A percentile compares a stretch with the other conserved stretches of the same genome.
phyloP scores from a whole-genome alignment of 441 rosid species.

The Erodium texanum region DNA sequence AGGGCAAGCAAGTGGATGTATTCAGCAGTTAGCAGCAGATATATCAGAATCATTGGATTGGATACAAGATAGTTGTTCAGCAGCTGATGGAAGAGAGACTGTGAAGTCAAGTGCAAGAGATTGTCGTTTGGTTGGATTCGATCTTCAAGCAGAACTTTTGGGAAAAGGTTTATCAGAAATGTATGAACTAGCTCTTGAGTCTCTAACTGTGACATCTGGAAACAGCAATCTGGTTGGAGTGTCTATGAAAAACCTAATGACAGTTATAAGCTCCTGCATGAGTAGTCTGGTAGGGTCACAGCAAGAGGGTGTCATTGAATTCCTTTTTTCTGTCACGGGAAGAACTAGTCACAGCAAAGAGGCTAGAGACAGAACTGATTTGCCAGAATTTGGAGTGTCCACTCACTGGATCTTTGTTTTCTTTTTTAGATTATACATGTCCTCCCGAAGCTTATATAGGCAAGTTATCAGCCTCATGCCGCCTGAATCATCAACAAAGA shows the following conservation, averaged over 20 bases:
- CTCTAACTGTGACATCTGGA: conserved; percentile 60
- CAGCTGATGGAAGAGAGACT: conserved; percentile 29
- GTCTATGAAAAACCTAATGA: conserved; percentile 48
- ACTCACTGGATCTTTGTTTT: conserved; percentile 54
- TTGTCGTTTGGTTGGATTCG: conserved; percentile 19
- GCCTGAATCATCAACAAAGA: conserved; percentile 43
- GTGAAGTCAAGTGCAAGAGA: conserved; percentile 19
- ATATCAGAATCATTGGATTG: conserved; percentile 54
- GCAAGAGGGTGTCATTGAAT: conserved; percentile 37
- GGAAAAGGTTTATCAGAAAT: conserved; percentile 68
- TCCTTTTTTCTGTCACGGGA: conserved; percentile 46
- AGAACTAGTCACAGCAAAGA: too few relatives aligned
- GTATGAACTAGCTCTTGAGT: conserved; percentile 52
- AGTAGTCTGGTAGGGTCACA: conserved; percentile 43
- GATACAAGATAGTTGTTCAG: conserved; percentile 41
- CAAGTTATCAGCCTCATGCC: conserved; percentile 66
- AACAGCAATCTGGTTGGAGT: conserved; percentile 59
- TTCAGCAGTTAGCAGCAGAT: conserved; percentile 52
- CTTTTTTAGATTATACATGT: conserved; percentile 62
- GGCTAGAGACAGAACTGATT: conserved; percentile 9
- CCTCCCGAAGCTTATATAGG: conserved; percentile 64
- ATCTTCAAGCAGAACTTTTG: conserved; percentile 45
- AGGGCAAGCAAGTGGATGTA: conserved; percentile 74
- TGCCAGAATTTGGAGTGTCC: conserved; percentile 28
- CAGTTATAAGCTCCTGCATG: conserved; percentile 46